Percentiles rank a stretch among this genome's conserved stretches.
These are phyloP conservation scores for Termitomyces sp. DNA, from an alignment of 768 basidiomycete genomes.

Conservation along the genomic window DNA sequence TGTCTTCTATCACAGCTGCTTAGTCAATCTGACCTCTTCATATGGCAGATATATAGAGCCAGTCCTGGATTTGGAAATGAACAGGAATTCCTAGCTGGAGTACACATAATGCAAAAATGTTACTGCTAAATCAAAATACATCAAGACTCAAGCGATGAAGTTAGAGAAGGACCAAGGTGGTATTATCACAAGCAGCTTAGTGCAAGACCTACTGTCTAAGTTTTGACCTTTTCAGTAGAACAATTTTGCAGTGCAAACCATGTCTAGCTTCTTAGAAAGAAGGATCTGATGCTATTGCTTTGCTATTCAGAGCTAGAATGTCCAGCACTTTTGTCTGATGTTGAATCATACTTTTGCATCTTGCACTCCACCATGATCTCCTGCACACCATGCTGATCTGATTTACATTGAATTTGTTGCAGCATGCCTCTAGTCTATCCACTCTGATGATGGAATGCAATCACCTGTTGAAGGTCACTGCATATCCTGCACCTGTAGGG, in stretches of 20 bases:
- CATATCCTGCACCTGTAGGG: conserved; percentile 17
- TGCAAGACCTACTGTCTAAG: conserved; percentile 25
- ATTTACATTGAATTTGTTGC: neutral
- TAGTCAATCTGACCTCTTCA: neutral
- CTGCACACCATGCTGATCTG: neutral
- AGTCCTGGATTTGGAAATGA: conserved; percentile 36
- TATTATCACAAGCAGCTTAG: conserved; percentile 29
- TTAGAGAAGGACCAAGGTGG: conserved; percentile 28
- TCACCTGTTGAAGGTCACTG: conserved; percentile 10
- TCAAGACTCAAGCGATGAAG: conserved; percentile 14
- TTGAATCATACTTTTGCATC: neutral
- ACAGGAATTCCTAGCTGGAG: conserved; percentile 48
- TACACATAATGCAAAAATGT: conserved; percentile 17
- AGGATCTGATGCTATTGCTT: neutral
- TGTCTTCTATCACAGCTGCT: neutral
- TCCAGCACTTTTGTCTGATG: neutral
- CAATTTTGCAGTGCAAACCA: neutral
- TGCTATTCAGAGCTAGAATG: neutral
- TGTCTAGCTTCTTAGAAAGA: neutral
- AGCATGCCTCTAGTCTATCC: neutral
- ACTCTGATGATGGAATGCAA: conserved; percentile 13
- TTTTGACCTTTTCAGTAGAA: neutral
- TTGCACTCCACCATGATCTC: neutral
- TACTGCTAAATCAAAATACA: conserved; percentile 18
- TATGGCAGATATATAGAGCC: conserved; percentile 43